Percentiles rank a stretch among this genome's conserved stretches.
These are phyloP conservation scores for Apophysomyces sp. DNA, from an alignment of 371 early-diverging fungal genomes.

Conservation along the genomic window DNA sequence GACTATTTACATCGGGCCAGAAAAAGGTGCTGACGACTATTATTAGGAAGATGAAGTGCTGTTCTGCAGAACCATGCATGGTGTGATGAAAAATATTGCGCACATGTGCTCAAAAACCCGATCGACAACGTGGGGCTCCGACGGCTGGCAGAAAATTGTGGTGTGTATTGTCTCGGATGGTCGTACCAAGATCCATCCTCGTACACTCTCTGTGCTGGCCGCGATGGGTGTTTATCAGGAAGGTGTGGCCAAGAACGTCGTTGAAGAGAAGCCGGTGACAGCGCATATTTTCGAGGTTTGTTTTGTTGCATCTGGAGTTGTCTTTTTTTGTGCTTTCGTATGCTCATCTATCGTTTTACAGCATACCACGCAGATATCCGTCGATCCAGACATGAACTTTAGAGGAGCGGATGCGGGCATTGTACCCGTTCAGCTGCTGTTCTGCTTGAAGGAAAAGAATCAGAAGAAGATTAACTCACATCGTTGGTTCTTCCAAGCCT, in stretches of 20 bases:
- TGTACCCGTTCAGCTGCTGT: slow-evolving; percentile 78
- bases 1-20: not conserved
- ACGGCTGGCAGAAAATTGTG: slow-evolving; percentile 92
- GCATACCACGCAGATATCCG: slow-evolving; percentile 77
- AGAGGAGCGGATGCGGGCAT: slow-evolving; percentile 64
- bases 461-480: slow-evolving; percentile 84
- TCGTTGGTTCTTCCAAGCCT: slow-evolving; percentile 89
- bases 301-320: not conserved
- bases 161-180: slow-evolving; percentile 90
- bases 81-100: slow-evolving; percentile 89
- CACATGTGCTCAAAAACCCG: slow-evolving; percentile 82
- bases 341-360: slow-evolving; percentile 18
- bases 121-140: slow-evolving; percentile 80
- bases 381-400: slow-evolving; percentile 63
- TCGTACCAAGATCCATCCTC: slow-evolving; percentile 73
- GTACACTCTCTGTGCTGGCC: slow-evolving; percentile 79
- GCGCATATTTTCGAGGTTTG: slow-evolving; percentile 88
- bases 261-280: slow-evolving; percentile 63
- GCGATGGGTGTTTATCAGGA: slow-evolving; percentile 92
- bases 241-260: slow-evolving; percentile 77
- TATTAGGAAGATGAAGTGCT: slow-evolving; percentile 84
- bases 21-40: not conserved
- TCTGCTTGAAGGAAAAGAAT: slow-evolving; percentile 77
- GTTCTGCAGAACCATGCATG: slow-evolving; percentile 87
- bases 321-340: not conserved